Percentiles rank a stretch among this genome's conserved stretches.
phyloP scores from a whole-genome alignment of 2,329 filamentous ascomycete genomes.

The Pseudogymnoascus sp. region DNA sequence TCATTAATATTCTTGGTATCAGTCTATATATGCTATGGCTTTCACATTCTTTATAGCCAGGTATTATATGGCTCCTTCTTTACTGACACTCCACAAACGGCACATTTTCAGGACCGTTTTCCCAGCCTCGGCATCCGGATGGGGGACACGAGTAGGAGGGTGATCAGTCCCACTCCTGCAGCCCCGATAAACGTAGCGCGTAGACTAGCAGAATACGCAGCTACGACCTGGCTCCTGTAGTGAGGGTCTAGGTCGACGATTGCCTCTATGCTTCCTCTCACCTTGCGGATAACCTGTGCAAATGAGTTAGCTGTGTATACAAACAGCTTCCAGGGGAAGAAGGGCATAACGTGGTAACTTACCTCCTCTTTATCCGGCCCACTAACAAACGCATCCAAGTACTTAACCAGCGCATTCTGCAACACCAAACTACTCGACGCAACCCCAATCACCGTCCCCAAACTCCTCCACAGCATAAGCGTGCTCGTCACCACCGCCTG shows the following conservation, averaged over 20 bases:
- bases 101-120: constrained; percentile 30
- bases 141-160: constrained; percentile 41
- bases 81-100: background rate
- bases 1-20: background rate
- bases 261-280: constrained; percentile 48
- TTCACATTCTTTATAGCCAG: background rate
- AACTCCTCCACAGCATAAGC: constrained; percentile 61
- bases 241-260: constrained; percentile 37
- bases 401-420: constrained; percentile 60
- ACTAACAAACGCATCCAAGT: constrained; percentile 51
- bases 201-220: constrained; percentile 47
- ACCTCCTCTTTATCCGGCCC: constrained; percentile 48
- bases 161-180: constrained; percentile 40
- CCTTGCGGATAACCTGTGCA: constrained; percentile 40
- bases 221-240: constrained; percentile 49
- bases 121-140: constrained; percentile 49
- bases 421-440: constrained; percentile 63
- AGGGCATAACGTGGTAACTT: background rate
- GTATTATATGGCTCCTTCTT: background rate
- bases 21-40: background rate
- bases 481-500: constrained; percentile 66
- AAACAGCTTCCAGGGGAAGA: background rate
- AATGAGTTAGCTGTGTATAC: background rate
- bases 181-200: constrained; percentile 38
- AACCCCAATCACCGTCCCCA: constrained; percentile 69